Evolutionary conservation across 208 protist genomes (phyloP), one percentile per base, ranked within the genome.

Genomic region (Wallacemonas sp.): DNA sequence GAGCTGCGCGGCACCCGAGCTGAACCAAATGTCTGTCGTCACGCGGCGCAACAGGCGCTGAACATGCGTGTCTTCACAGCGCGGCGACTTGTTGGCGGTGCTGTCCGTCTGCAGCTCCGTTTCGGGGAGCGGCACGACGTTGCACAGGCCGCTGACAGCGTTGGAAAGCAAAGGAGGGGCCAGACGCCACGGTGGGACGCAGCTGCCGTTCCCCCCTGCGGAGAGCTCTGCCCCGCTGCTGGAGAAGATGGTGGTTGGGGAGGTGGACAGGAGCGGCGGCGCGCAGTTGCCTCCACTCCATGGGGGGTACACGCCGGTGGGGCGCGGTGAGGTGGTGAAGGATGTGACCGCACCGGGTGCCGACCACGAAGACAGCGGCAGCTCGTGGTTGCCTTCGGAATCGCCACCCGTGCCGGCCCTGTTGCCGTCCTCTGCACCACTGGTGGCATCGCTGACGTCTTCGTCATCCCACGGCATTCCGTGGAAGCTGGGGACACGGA

Each of bases 1-100:
- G 3, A 95, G 49, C 15, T 69, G 47, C 1, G 58, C 55, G 0
- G 84, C 83, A 0, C 89, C 89, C 33, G 76, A 85, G 17, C 59
- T 39, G 21, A 38, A 14, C 89, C 85, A 92, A 60, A 77, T 75
- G 14, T 68, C 70, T 14, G 53, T 53, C 5, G 75, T 39, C 3
- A 82, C 85, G 63, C 90, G 77, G n/a, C 72, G 51, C 36, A 71
- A n/a, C 27, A 80, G 64, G 2, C 68, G 46, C 24, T 68, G 19
- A 17, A 62, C 63, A n/a, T n/a, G n/a, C 21, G 70, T 17, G 11
- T 70, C 63, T 21, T 75, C n/a, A n/a, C n/a, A n/a, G n/a, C n/a
- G n/a, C n/a, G n/a, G n/a, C n/a, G n/a, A n/a, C n/a, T n/a, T n/a
- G n/a, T n/a, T n/a, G n/a, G n/a, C n/a, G n/a, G n/a, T n/a, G n/a